Percentiles rank a stretch among this genome's conserved stretches.
Evolutionary conservation across 1,284 basidiomycete genomes (phyloP).

Genomic region (Thecaphora thlaspeos): DNA sequence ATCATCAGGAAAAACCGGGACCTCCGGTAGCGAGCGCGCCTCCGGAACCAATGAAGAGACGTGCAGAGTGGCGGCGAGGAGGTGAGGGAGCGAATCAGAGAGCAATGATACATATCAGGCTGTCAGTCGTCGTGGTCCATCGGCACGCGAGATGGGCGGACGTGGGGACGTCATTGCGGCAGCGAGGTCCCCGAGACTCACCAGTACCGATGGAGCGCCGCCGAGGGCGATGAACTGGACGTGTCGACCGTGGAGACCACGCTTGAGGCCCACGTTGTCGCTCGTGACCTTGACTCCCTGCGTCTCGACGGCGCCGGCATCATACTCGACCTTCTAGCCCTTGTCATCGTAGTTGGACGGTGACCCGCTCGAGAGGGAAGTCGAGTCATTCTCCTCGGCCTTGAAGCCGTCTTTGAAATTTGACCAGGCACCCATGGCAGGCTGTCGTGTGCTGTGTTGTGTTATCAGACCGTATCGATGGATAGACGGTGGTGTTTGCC

Average conservation of each 20-base stretch:
- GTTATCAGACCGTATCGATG: no score
- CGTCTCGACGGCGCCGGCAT: conserved; percentile 11
- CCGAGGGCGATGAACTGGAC: conserved; percentile 52
- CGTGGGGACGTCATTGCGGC: no score
- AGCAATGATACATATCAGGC: no score
- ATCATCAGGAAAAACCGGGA: conserved; percentile 59
- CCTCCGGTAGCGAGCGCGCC: conserved; percentile 61
- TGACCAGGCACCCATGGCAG: conserved; percentile 27
- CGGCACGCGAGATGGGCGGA: no score
- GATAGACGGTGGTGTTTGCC: no score
- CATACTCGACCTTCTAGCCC: conserved; percentile 21
- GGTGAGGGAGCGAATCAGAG: no score
- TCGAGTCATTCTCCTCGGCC: conserved; percentile 22
- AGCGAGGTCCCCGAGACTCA: no score
- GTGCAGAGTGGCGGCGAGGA: no score
- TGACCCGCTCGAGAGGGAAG: conserved; percentile 1
- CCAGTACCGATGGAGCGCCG: conserved; percentile 7
- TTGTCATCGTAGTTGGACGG: conserved; percentile 15
- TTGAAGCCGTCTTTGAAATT: conserved; percentile 44
- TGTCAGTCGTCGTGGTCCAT: no score
- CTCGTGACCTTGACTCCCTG: conserved; percentile 10
- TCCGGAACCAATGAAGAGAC: conserved; percentile 62
- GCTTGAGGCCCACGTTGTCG: conserved; percentile 38
- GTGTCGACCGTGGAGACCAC: conserved; percentile 41
- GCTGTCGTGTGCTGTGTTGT: no score